Base-by-base conservation (phyloP, 2,329 filamentous ascomycete species). In the Colletotrichum cordylinicola region DNA sequence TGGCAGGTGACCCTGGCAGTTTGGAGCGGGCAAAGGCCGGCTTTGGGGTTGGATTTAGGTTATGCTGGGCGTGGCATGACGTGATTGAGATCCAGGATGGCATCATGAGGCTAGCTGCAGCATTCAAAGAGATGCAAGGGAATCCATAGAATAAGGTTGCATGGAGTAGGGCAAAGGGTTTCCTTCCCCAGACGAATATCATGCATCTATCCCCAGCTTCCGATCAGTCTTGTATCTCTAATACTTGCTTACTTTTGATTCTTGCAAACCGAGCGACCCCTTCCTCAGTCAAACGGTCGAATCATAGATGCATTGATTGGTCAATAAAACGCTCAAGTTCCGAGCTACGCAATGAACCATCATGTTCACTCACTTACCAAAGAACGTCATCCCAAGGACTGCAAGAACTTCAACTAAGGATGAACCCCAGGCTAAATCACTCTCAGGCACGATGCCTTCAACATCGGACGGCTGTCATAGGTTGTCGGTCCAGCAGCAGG, bases 21-120 rank as follows among this genome's bases (percentile, higher is more conserved):
- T 1, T 89, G 0, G 92, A 93, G 79, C 85, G 89, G 77, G 82
- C 82, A 9, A 85, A 85, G 21, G 85, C 88, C 33, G 85, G 84
- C 60, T 94, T 96, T 81, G 86, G 89, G 31, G 83, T 87, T 64
- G 89, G 90, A 65, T 84, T 96, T 31, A 88, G 94, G 55, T 82
- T 95, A 27, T 95, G 92, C 75, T 96, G 94, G 83, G 88, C 92
- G 9, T 96, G 93, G 91, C 93, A 94, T 82, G 88, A 92, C 4
- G 92, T 93, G 80, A 87, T 88, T 21, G 87, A 90, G 70, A 83
- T 98, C 21, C 88, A 86, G 0, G 93, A 96, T 79, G 94, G 94
- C 0, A 88, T 96, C 15, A 83, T 87, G 81, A 90, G 93, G 78
- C 84, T 96, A 72, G 92, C 60, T 10, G n/a, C n/a, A 15, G 60